A percentile compares a stretch with the other conserved stretches of the same genome.
Evolutionary conservation across 306 rosid species (phyloP).

Genomic region (Crotalaria pallida): DNA sequence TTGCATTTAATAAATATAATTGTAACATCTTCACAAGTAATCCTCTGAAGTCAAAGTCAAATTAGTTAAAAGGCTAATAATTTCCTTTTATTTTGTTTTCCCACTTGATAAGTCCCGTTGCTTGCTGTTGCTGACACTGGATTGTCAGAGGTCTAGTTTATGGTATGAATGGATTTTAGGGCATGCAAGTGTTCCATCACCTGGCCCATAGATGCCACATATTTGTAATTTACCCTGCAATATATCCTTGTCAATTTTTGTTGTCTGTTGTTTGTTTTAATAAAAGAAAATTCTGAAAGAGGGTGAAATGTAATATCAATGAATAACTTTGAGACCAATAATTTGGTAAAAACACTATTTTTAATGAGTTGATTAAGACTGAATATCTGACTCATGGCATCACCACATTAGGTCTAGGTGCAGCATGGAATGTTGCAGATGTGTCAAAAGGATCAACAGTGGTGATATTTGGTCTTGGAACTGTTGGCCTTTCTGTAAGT

Average conservation of each 20-base stretch:
- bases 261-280: background rate
- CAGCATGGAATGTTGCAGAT: conserved; percentile 95
- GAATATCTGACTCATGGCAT: conserved; percentile 11
- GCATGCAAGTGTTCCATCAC: background rate
- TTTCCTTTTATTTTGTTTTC: background rate
- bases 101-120: background rate
- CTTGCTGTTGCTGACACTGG: background rate
- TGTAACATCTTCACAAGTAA: background rate
- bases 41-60: background rate
- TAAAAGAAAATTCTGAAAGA: background rate
- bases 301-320: background rate
- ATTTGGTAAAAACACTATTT: background rate
- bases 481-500: conserved; percentile 95
- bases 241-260: background rate
- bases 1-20: background rate
- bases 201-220: background rate
- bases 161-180: background rate
- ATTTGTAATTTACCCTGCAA: background rate
- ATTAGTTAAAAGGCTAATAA: background rate
- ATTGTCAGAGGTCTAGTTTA: background rate
- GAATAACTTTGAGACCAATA: background rate
- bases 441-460: conserved; percentile 80
- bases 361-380: background rate
- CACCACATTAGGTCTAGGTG: conserved; percentile 67
- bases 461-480: conserved; percentile 95